Percentiles rank a stretch among this genome's conserved stretches.
These are phyloP conservation scores for Breviolum minutum DNA, from an alignment of 73 alveolate species.

Conservation along the genomic window DNA sequence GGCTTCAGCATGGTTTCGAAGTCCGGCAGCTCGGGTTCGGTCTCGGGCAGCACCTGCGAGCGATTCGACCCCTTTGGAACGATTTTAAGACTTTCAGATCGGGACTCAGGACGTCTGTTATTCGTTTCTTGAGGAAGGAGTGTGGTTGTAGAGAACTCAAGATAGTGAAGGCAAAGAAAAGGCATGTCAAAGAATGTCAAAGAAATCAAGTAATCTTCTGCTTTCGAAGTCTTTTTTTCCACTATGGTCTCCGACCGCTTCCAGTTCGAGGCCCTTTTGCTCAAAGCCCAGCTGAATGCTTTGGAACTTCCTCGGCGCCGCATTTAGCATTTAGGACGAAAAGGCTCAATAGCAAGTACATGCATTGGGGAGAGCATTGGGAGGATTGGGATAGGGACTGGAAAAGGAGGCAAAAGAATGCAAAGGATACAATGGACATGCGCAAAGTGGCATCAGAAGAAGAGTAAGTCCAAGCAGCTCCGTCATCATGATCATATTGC, in stretches of 20 bases:
- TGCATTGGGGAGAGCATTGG: neutral
- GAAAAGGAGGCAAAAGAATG: neutral
- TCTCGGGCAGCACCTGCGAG: conserved; percentile 43
- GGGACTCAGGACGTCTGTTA: neutral
- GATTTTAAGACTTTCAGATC: neutral
- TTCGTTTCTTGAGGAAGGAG: neutral
- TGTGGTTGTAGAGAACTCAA: neutral
- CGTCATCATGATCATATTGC: conserved; percentile 70
- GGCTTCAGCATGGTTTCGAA: conserved; percentile 86
- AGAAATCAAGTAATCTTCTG: too few relatives aligned
- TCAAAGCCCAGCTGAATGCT: conserved; percentile 86
- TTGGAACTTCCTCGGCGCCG: conserved; percentile 61
- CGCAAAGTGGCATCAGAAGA: neutral
- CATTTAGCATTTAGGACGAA: neutral
- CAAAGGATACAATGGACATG: neutral
- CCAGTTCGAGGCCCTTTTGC: conserved; percentile 61
- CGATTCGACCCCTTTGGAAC: neutral
- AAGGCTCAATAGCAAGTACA: neutral
- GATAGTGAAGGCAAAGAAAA: neutral
- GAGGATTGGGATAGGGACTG: neutral
- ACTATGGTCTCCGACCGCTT: conserved; percentile 5
- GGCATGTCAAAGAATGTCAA: too few relatives aligned
- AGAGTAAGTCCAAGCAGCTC: neutral
- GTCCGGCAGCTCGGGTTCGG: conserved; percentile 63
- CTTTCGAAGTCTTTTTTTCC: neutral